A percentile compares a stretch with the other conserved stretches of the same genome.
phyloP scores from a whole-genome alignment of 305 asterid species.

The Ruellia speciosa region DNA sequence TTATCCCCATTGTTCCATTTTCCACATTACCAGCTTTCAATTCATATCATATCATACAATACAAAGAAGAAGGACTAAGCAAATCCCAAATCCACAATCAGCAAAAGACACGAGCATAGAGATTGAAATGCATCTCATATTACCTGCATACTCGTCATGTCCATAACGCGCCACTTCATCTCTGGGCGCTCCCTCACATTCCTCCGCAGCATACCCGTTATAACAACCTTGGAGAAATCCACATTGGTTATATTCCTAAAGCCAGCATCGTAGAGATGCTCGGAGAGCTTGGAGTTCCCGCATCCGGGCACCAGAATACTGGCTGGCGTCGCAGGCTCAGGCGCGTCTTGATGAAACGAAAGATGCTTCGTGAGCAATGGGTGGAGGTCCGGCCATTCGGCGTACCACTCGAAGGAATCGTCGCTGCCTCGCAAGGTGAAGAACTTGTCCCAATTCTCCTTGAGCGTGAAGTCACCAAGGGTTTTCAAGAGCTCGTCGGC shows the following conservation, averaged over 20 bases:
- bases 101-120: neutral
- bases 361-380: constrained; percentile 36
- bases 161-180: constrained; percentile 93
- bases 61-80: no score
- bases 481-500: constrained; percentile 54
- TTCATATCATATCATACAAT: no score
- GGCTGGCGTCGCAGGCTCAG: no score
- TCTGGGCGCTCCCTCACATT: constrained; percentile 61
- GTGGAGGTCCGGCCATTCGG: constrained; percentile 73
- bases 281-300: constrained; percentile 77
- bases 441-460: constrained; percentile 79
- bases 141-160: constrained; percentile 83
- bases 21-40: no score
- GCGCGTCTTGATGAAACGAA: constrained; percentile 13
- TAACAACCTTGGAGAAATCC: constrained; percentile 81
- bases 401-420: constrained; percentile 84
- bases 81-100: neutral
- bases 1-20: no score
- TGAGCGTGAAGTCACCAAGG: constrained; percentile 67
- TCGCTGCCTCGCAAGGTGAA: constrained; percentile 60
- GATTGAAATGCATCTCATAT: neutral
- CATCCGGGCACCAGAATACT: constrained; percentile 75
- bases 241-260: constrained; percentile 51
- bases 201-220: constrained; percentile 63
- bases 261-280: constrained; percentile 64